Evolutionary conservation across 768 basidiomycete species (phyloP), one percentile per base, ranked within the genome.

Genomic region (Xanthoconium stramineum): DNA sequence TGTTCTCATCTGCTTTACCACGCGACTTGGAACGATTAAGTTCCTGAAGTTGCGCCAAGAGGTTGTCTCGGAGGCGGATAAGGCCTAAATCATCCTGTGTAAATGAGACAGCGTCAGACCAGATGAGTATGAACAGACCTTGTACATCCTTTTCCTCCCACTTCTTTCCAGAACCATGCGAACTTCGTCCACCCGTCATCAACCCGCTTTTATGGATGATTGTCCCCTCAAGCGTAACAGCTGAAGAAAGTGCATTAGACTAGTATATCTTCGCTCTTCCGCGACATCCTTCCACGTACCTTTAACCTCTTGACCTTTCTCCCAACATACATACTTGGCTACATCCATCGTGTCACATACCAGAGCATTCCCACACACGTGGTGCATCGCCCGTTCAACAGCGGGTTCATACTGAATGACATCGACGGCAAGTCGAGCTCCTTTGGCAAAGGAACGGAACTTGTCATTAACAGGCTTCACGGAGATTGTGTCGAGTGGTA

Each of bases 401-500:
- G 80, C 84, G 24, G 92, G 80, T 59, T 96, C 88, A 63, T 85
- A 85, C 57, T 89, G 81, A 52, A 95, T 89, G 20, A 93, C 85
- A 62, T 95, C 92, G 29, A 94, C 86, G 7, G 92, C 93, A 8
- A 94, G 77, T 43, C 92, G 77, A 5, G 91, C 89, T 0, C 91
- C 91, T 63, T 93, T 91, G 3, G 89, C 91, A 66, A 95, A 92
- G 6, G 89, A 87, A 24, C 97, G 86, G 74, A 91, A 94, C 70
- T 94, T 94, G 74, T 98, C 97, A 61, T 94, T 94, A 60, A 94
- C 80, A 2, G 94, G 86, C 70, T 96, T 98, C 35, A 89, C 88
- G 67, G 94, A 91, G 61, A 98, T 96, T 10, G 94, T 95, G 70
- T 98, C 96, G n/a, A 99, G 85, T 0, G 97, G 97, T 45, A 99